phyloP scores from a whole-genome alignment of 148 eudicot genomes.

The Rhododendron henanense region DNA sequence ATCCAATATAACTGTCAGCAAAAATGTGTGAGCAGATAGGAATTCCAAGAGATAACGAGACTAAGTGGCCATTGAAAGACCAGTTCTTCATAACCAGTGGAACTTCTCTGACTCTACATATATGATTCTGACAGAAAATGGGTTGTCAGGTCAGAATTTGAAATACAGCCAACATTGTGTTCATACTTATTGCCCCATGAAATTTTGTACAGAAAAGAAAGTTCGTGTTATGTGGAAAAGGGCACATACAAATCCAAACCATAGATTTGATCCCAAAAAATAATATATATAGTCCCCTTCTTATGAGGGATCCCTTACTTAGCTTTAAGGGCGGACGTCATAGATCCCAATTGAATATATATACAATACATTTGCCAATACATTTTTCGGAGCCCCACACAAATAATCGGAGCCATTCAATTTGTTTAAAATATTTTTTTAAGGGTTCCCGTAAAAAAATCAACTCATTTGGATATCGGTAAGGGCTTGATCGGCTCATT shows the following conservation, averaged over 20 bases:
- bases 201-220: neutral
- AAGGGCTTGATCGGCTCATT: no score
- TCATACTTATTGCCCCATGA: neutral
- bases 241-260: neutral
- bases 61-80: constrained; percentile 5
- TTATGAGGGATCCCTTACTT: no score
- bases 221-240: neutral
- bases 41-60: neutral
- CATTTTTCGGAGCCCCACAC: no score
- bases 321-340: no score
- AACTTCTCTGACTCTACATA: neutral
- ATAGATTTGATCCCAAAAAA: neutral
- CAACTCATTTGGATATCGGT: no score
- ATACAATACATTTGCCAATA: no score
- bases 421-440: no score
- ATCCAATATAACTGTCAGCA: constrained; percentile 11
- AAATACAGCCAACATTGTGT: neutral
- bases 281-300: no score
- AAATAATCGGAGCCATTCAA: no score
- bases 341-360: no score
- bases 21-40: neutral
- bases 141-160: neutral
- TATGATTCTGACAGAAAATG: neutral
- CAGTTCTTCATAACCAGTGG: neutral
- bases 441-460: no score